Conservation (phyloP, 495 filamentous ascomycete genomes). For the Trichoderma orchidacearum region DNA sequence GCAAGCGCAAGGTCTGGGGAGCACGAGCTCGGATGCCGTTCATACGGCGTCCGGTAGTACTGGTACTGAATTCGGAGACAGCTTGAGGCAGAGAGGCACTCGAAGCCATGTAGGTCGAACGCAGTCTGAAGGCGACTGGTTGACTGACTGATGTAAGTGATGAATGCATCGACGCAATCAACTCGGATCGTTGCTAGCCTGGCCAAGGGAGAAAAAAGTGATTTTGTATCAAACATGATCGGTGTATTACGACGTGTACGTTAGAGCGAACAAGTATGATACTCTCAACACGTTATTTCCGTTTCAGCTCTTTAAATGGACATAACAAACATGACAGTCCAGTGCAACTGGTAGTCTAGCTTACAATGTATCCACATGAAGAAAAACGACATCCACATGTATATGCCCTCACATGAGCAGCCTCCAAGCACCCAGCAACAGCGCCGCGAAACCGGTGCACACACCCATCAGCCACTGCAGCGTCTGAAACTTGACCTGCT, state of each 20-base stretch:
- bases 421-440: conserved; percentile 93
- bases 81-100: background rate
- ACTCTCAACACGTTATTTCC: background rate
- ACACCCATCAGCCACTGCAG: conserved; percentile 98
- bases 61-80: background rate
- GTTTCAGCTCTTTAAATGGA: too few relatives aligned
- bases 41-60: background rate
- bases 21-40: background rate
- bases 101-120: background rate
- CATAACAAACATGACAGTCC: too few relatives aligned
- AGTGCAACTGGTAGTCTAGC: too few relatives aligned
- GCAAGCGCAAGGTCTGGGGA: background rate
- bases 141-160: background rate
- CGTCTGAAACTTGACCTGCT: conserved; percentile 95
- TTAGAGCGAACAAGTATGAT: background rate
- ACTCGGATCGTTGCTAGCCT: background rate
- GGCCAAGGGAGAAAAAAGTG: too few relatives aligned
- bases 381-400: too few relatives aligned
- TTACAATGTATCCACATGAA: too few relatives aligned
- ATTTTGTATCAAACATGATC: too few relatives aligned
- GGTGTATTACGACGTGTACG: too few relatives aligned
- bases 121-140: background rate
- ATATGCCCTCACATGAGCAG: conserved; percentile 54
- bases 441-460: conserved; percentile 78
- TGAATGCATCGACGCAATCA: background rate